A percentile compares a stretch with the other conserved stretches of the same genome.
Evolutionary conservation across 2,329 filamentous ascomycete genomes (phyloP).

Genomic region (Phaeoacremonium minimum): DNA sequence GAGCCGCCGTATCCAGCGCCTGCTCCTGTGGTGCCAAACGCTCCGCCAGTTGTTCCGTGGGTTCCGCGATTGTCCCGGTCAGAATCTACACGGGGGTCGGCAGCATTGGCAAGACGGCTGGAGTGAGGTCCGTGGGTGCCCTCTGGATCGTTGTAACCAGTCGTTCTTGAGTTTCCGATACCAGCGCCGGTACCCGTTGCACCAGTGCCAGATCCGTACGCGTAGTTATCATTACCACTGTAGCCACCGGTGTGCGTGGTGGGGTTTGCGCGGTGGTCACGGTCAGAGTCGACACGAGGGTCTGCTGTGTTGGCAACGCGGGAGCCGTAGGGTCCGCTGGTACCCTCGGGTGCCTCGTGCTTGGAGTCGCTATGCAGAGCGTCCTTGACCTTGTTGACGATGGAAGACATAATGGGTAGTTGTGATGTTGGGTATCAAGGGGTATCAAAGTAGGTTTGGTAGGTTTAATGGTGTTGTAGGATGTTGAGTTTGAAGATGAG

Average conservation of each 20-base stretch:
- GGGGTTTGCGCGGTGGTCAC: slow-evolving; percentile 19
- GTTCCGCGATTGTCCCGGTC: slow-evolving; percentile 35
- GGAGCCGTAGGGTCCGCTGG: slow-evolving; percentile 30
- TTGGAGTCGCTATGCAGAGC: slow-evolving; percentile 40
- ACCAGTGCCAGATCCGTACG: too few species aligned
- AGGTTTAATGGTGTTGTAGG: slow-evolving; percentile 1
- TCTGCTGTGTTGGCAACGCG: slow-evolving; percentile 40
- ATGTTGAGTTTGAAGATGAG: too few species aligned
- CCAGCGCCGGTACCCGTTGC: slow-evolving; percentile 1
- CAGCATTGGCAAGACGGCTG: slow-evolving; percentile 38
- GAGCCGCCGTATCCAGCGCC: slow-evolving; percentile 11
- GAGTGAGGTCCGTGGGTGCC: slow-evolving; percentile 35
- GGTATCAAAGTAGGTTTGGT: slow-evolving; percentile 3
- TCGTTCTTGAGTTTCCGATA: slow-evolving; percentile 14
- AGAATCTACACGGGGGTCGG: slow-evolving; percentile 46
- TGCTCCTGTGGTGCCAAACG: too few species aligned
- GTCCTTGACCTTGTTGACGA: slow-evolving; percentile 59
- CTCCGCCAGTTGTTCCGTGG: slow-evolving; percentile 19
- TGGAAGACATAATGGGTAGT: slow-evolving; percentile 45
- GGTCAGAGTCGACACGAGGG: slow-evolving; percentile 42
- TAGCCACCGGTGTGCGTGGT: neutral
- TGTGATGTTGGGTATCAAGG: slow-evolving; percentile 8
- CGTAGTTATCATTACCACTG: too few species aligned
- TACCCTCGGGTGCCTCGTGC: slow-evolving; percentile 19
- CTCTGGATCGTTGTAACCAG: slow-evolving; percentile 20